Evolutionary conservation across 768 basidiomycete genomes (phyloP).

Genomic region (Boletus eberwhitei): DNA sequence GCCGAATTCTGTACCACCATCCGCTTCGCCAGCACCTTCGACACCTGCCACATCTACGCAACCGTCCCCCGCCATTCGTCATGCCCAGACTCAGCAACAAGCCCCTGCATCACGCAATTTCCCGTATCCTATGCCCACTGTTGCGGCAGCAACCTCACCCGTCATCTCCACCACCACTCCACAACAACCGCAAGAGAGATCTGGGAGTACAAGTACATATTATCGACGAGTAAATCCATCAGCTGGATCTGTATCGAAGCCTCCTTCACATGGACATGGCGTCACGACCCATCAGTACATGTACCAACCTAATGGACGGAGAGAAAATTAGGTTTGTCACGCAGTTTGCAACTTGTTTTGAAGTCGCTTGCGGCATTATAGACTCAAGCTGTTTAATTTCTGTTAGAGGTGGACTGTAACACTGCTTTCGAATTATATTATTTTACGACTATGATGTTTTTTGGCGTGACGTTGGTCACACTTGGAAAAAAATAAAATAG

Average conservation of each 20-base stretch:
- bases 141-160: constrained; percentile 59
- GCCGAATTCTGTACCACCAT: constrained; percentile 24
- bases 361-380: constrained; percentile 1
- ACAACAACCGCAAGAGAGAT: constrained; percentile 37
- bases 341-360: constrained; percentile 2
- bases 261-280: constrained; percentile 21
- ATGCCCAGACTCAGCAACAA: constrained; percentile 31
- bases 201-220: constrained; percentile 41
- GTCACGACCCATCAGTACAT: constrained; percentile 41
- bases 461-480: constrained; percentile 23
- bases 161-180: constrained; percentile 42
- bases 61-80: constrained; percentile 34
- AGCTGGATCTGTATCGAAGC: constrained; percentile 21
- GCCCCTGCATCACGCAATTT: constrained; percentile 29
- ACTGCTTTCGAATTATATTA: constrained; percentile 15
- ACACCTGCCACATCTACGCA: constrained; percentile 32
- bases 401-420: constrained; percentile 2
- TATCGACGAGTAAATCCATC: constrained; percentile 47
- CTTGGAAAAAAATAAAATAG: neutral
- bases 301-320: constrained; percentile 44
- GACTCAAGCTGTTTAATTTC: constrained; percentile 2
- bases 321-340: constrained; percentile 21
- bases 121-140: constrained; percentile 74
- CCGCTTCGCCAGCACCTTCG: constrained; percentile 34
- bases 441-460: constrained; percentile 2